phyloP scores from a whole-genome alignment of 176 grass and related monocot genomes.

The Paspalum notatum region DNA sequence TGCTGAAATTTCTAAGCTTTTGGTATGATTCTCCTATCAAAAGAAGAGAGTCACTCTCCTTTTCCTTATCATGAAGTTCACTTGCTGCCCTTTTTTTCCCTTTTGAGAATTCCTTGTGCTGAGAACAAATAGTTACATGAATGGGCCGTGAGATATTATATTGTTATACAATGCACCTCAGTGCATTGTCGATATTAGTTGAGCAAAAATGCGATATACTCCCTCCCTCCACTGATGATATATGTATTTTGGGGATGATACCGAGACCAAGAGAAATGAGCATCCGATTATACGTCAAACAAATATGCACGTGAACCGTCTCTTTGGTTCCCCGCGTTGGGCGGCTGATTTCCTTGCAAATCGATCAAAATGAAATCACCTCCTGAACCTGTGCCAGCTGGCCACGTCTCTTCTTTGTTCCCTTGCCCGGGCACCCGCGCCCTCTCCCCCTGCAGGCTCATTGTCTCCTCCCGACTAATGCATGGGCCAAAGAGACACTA shows the following conservation, averaged over 20 bases:
- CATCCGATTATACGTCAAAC: too few relatives aligned
- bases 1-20: constrained; percentile 85
- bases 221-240: neutral
- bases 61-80: constrained; percentile 78
- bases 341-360: too few relatives aligned
- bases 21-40: constrained; percentile 81
- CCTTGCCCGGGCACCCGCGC: too few relatives aligned
- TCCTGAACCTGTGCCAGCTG: too few relatives aligned
- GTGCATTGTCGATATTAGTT: constrained; percentile 12
- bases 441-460: too few relatives aligned
- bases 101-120: constrained; percentile 88
- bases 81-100: constrained; percentile 66
- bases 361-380: too few relatives aligned
- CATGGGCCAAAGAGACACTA: too few relatives aligned
- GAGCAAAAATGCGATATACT: neutral
- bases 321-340: too few relatives aligned
- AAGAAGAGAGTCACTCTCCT: constrained; percentile 71
- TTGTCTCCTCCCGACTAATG: too few relatives aligned
- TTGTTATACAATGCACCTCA: neutral
- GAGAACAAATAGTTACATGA: constrained; percentile 46
- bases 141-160: constrained; percentile 30
- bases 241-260: neutral
- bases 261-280: too few relatives aligned
- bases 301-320: too few relatives aligned
- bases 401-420: too few relatives aligned